Evolutionary conservation across 1,139 yeast genomes (phyloP), one percentile per base, ranked within the genome.

Genomic region (Geotrichum fermentans): DNA sequence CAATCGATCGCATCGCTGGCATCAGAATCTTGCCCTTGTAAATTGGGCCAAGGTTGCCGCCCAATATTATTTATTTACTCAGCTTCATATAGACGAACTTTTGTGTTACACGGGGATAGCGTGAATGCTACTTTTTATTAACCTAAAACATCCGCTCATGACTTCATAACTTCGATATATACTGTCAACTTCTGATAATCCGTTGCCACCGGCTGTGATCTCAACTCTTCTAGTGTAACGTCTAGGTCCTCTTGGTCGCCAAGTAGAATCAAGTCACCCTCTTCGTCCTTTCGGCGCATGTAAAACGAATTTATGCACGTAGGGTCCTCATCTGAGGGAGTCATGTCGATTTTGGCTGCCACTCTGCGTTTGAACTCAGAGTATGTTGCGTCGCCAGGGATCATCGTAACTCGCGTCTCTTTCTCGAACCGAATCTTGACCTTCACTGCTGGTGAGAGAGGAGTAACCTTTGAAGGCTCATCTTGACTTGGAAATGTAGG

Each of bases 1-100:
- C 36, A 4, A 24, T 47, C n/a, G 51, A 47, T 34, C 43, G 50
- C 21, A 20, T 46, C 13, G 51, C 43, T 13, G 51, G 48, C 4
- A 36, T 41, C 30, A 38, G 43, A 21, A 43, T 49, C 36, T 32
- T 49, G 17, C 52, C 52, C 11, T 30, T 49, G n/a, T 49, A 40
- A 49, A 17, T 10, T 8, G n/a, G 4, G 10, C 28, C 28, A 24
- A 24, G 28, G 6, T 24, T 6, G 8, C 10, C 28, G 28, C 6
- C 28, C 34, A 6, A 13, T n/a, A 5, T 30, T 14, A n/a, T 30
- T 30, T 30, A n/a, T 14, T 14, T 30, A 5, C 6, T 8, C 17
- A n/a, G 6, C 5, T 6, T 14, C 5, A 30, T 6, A 13, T 5
- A 5, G 14, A 30, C 17, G n/a, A 5, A 8, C 17, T 13, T 30